These are phyloP conservation scores for Carpinus viminea DNA, from an alignment of 306 rosid species.

Conservation along the genomic window DNA sequence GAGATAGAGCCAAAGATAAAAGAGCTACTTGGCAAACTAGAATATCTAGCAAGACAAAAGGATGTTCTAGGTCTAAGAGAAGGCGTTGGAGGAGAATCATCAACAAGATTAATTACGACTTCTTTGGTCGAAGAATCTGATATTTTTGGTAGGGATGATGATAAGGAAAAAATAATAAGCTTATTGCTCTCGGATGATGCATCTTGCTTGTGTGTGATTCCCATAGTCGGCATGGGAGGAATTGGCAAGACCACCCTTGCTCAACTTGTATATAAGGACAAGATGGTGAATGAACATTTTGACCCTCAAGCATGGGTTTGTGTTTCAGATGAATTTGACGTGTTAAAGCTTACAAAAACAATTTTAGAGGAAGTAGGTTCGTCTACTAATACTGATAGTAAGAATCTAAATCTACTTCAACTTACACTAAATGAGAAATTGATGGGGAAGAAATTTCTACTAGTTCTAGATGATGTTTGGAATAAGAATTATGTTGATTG, in stretches of 20 bases:
- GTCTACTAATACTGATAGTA: too few relatives aligned
- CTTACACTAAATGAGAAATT: not conserved
- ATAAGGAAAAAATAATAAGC: not conserved
- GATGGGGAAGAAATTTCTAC: constrained; percentile 2
- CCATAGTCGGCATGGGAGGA: not conserved
- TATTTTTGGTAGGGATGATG: too few relatives aligned
- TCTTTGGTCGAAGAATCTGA: too few relatives aligned
- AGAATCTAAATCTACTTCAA: not conserved
- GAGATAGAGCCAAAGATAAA: too few relatives aligned
- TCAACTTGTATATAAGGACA: not conserved
- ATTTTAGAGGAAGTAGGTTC: not conserved
- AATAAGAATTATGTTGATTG: constrained; percentile 2
- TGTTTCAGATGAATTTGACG: not conserved
- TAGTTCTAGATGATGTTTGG: constrained; percentile 36
- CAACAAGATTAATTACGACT: too few relatives aligned
- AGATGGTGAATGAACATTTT: not conserved
- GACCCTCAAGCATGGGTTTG: not conserved
- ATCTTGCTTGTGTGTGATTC: not conserved
- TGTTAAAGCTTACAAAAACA: not conserved
- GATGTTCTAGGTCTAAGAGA: too few relatives aligned
- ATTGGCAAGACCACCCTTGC: not conserved
- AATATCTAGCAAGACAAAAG: too few relatives aligned
- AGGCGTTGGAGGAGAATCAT: constrained; percentile 6
- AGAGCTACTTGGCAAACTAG: too few relatives aligned
- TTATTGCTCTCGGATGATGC: not conserved